Base-by-base conservation (phyloP, 2,329 filamentous ascomycete species). In the Microcyclospora pomicola region DNA sequence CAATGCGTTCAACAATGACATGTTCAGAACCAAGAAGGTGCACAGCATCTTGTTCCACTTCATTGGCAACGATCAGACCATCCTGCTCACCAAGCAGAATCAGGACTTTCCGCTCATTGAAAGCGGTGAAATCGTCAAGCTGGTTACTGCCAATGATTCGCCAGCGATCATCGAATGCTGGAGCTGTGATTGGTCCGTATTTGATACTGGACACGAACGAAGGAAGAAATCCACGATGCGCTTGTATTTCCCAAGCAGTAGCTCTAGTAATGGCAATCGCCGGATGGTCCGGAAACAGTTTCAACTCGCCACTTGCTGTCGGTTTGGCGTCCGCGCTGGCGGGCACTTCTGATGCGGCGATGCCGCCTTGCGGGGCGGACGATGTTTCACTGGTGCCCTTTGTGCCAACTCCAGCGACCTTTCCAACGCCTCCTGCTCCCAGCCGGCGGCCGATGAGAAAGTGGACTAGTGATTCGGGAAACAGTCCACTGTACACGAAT, bases 131-230 rank as follows among this genome's bases (percentile, higher is more conserved):
- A 15, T 46, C 46, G n/a, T 43, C 49, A 9, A 59, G 57, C 13
- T 81, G 60, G 28, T 68, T 55, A 11, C 59, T 52, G 0, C 71
- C 68, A 27, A 86, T 63, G 1, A 64, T 59, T 15, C 54, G 54
- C 82, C 81, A 88, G 31, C 73, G 65, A 29, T 66, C 64, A 39
- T 75, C 68, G 7, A 24, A 24, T 4, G 19, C 19, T 45, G 80
- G 71, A 10, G 70, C 68, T 43, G 78, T 73, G 15, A 87, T 75
- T 0, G 82, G 83, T 2, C 77, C 78, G 50, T 80, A 61, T 14
- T 76, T 69, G 47, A 88, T 78, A 24, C 72, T 76, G 40, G 75
- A 81, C 50, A 85, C 70, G 50, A 86, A 86, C 0, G 81, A 72
- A 2, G 66, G 64, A 5, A 84, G 64, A 50, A 84, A 87, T 0